A percentile compares a stretch with the other conserved stretches of the same genome.
Evolutionary conservation across 192 early-diverging fungal species (phyloP).

Genomic region (Umbelopsis vinacea): DNA sequence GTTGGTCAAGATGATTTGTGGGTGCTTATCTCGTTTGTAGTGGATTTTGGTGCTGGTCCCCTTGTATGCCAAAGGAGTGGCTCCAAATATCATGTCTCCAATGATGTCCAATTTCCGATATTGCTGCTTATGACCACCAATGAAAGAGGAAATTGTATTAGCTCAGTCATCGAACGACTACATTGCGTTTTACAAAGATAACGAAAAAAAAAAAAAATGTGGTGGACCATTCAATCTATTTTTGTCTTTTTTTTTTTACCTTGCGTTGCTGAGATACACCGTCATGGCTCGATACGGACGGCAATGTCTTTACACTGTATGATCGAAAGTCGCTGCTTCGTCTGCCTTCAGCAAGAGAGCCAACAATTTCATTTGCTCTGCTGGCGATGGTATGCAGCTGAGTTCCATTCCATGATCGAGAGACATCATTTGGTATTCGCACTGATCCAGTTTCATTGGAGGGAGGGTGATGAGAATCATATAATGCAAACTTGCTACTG

Average conservation of each 20-base stretch:
- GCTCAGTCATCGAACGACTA: too few relatives aligned
- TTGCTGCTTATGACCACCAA: slow-evolving; percentile 16
- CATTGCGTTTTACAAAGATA: neutral
- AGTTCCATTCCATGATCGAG: slow-evolving; percentile 44
- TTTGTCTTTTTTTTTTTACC: slow-evolving; percentile 18
- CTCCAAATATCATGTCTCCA: slow-evolving; percentile 58
- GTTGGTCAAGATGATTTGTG: slow-evolving; percentile 48
- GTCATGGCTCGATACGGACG: slow-evolving; percentile 23
- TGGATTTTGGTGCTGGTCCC: slow-evolving; percentile 56
- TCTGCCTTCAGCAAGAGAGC: slow-evolving; percentile 28
- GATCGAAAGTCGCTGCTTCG: slow-evolving; percentile 32
- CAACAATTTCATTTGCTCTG: slow-evolving; percentile 25
- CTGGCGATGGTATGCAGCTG: slow-evolving; percentile 31
- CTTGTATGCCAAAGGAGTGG: slow-evolving; percentile 55
- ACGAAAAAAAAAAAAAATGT: neutral
- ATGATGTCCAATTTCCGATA: slow-evolving; percentile 42
- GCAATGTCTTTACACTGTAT: slow-evolving; percentile 23
- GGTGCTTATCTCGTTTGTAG: slow-evolving; percentile 38
- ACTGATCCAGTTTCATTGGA: slow-evolving; percentile 19
- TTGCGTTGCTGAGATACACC: slow-evolving; percentile 19
- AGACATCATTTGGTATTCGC: slow-evolving; percentile 35
- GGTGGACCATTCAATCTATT: neutral
- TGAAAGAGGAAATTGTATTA: too few relatives aligned
- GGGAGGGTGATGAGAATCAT: slow-evolving; percentile 41
- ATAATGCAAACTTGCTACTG: slow-evolving; percentile 50